Evolutionary conservation across 306 rosid species (phyloP).

Genomic region (Datisca glomerata): DNA sequence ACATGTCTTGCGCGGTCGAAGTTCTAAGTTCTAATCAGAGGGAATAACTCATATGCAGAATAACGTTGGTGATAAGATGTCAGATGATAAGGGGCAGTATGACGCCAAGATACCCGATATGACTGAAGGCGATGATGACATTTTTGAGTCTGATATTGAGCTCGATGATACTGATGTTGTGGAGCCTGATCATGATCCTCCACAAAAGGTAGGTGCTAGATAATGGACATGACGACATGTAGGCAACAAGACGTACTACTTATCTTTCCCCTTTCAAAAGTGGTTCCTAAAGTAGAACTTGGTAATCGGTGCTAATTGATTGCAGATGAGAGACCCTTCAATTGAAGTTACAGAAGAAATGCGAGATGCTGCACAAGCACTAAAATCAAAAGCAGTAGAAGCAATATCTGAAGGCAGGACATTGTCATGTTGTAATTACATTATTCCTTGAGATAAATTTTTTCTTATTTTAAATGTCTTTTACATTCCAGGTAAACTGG

Average conservation of each 20-base stretch:
- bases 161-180: conserved; percentile 49
- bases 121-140: conserved; percentile 26
- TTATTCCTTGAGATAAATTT: conserved; percentile 1
- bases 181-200: conserved; percentile 67
- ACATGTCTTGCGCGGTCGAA: too few relatives aligned
- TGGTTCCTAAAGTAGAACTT: too few relatives aligned
- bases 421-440: conserved; percentile 7
- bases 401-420: conserved; percentile 45
- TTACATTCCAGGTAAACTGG: conserved; percentile 33
- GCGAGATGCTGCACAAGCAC: conserved; percentile 50
- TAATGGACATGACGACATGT: background rate
- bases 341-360: conserved; percentile 53
- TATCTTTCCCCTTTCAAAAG: too few relatives aligned
- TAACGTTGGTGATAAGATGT: conserved; percentile 14
- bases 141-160: conserved; percentile 70
- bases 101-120: conserved; percentile 17
- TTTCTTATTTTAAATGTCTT: background rate
- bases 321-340: conserved; percentile 61
- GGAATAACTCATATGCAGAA: conserved; percentile 41
- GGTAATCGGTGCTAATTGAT: conserved; percentile 5
- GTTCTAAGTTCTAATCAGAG: too few relatives aligned
- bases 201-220: conserved; percentile 38
- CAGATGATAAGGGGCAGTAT: conserved; percentile 12
- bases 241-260: too few relatives aligned
- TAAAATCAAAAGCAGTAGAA: conserved; percentile 48